These are phyloP conservation scores for Escovopsis sp. DNA, from an alignment of 2,329 filamentous ascomycete species.

Conservation along the genomic window DNA sequence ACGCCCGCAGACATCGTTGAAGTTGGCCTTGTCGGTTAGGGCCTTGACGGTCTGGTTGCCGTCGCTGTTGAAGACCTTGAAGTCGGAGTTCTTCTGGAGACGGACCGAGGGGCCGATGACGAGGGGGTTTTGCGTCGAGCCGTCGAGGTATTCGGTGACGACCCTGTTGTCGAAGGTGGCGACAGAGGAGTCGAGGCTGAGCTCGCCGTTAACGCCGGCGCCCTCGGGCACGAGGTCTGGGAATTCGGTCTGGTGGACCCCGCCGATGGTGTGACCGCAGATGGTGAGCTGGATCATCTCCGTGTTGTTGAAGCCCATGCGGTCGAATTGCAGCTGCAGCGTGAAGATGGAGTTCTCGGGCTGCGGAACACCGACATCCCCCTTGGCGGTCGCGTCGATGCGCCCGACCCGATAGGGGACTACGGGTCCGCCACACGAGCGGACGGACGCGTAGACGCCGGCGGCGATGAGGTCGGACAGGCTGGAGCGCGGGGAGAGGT, in stretches of 20 bases:
- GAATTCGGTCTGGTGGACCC: conserved; percentile 40
- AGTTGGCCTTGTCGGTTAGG: conserved; percentile 29
- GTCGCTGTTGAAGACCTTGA: conserved; percentile 40
- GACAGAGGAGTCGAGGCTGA: conserved; percentile 31
- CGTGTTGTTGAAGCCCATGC: conserved; percentile 39
- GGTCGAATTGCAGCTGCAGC: conserved; percentile 39
- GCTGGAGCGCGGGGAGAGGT: conserved; percentile 33
- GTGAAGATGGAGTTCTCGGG: conserved; percentile 38
- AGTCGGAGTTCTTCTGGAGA: conserved; percentile 35
- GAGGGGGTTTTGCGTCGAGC: conserved; percentile 39
- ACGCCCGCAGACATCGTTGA: conserved; percentile 31
- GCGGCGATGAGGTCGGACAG: conserved; percentile 44
- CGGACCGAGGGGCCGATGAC: conserved; percentile 34
- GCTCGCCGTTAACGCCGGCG: conserved; percentile 27
- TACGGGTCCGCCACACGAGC: conserved; percentile 42
- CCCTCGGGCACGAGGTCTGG: conserved; percentile 34
- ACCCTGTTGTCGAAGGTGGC: conserved; percentile 41
- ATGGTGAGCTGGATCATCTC: conserved; percentile 48
- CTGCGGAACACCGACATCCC: conserved; percentile 37
- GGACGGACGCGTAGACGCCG: conserved; percentile 42
- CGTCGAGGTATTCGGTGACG: conserved; percentile 40
- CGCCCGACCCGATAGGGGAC: conserved; percentile 39
- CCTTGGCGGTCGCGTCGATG: conserved; percentile 35
- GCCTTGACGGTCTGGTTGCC: conserved; percentile 37
- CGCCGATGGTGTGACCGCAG: conserved; percentile 47